Percentiles rank a stretch among this genome's conserved stretches.
Conservation (phyloP, 2,329 filamentous ascomycete species). For the Verticillium tricorpus region DNA sequence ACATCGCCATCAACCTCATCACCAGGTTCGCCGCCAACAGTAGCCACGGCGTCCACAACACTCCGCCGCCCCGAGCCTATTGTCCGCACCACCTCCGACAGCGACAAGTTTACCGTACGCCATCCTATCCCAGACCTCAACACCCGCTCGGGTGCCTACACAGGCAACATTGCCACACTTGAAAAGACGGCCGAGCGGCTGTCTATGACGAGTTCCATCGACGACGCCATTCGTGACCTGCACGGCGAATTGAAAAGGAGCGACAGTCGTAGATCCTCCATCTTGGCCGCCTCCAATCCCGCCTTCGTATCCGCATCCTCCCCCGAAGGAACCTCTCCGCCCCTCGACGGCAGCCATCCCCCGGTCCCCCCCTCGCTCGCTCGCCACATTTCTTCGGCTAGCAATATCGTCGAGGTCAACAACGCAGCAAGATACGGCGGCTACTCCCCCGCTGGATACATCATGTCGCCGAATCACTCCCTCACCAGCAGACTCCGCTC, state of each 20-base stretch:
- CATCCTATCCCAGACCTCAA: slow-evolving; percentile 61
- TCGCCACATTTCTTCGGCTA: slow-evolving; percentile 43
- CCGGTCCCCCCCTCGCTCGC: slow-evolving; percentile 19
- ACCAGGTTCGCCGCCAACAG: neutral
- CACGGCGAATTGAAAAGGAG: slow-evolving; percentile 66
- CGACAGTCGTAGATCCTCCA: slow-evolving; percentile 62
- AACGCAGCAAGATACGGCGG: slow-evolving; percentile 62
- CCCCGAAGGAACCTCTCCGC: slow-evolving; percentile 13
- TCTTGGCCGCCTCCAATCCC: slow-evolving; percentile 43
- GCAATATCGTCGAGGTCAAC: slow-evolving; percentile 68
- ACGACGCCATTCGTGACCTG: slow-evolving; percentile 70
- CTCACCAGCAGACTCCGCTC: slow-evolving; percentile 52
- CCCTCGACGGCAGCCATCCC: slow-evolving; percentile 16
- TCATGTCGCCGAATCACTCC: slow-evolving; percentile 64
- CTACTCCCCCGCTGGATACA: slow-evolving; percentile 63
- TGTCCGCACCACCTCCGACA: slow-evolving; percentile 41
- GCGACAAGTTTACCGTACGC: slow-evolving; percentile 38
- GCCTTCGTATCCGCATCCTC: slow-evolving; percentile 11
- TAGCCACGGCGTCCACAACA: slow-evolving; percentile 9
- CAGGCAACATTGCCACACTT: slow-evolving; percentile 66
- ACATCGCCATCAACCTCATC: slow-evolving; percentile 9
- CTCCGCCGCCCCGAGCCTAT: slow-evolving; percentile 32
- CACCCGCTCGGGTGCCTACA: slow-evolving; percentile 56
- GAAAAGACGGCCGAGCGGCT: slow-evolving; percentile 73
- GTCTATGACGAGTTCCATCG: slow-evolving; percentile 70